phyloP scores from a whole-genome alignment of 352 stramenopile species.

The Pythium periplocum region DNA sequence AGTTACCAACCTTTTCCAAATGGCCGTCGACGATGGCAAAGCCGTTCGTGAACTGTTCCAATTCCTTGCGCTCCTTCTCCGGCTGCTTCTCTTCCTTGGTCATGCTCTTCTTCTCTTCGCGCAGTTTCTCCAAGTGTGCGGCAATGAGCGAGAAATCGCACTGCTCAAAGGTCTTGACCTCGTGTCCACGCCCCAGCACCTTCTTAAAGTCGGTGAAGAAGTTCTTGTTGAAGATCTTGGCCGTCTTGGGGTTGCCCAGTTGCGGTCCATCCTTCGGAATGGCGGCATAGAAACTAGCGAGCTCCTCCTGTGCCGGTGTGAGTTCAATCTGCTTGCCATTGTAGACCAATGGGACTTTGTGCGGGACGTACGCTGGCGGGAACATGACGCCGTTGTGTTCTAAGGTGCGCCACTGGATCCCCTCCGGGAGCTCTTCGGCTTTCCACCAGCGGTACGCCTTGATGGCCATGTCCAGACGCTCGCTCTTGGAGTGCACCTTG shows the following conservation, averaged over 20 bases:
- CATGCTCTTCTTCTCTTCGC: constrained; percentile 93
- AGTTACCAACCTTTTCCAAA: constrained; percentile 97
- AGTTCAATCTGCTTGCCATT: constrained; percentile 91
- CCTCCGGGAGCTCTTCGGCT: constrained; percentile 89
- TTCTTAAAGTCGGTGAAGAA: constrained; percentile 95
- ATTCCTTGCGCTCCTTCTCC: constrained; percentile 89
- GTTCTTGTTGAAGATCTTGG: constrained; percentile 99
- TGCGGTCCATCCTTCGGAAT: constrained; percentile 98
- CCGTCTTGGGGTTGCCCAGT: constrained; percentile 94
- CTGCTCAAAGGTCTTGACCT: constrained; percentile 95
- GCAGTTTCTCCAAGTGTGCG: constrained; percentile 88
- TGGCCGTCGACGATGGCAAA: constrained; percentile 97
- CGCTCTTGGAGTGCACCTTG: constrained; percentile 92
- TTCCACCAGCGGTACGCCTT: constrained; percentile 99
- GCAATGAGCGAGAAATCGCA: constrained; percentile 97
- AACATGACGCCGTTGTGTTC: constrained; percentile 99
- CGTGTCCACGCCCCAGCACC: constrained; percentile 90
- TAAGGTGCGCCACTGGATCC: constrained; percentile 98
- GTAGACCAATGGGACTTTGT: constrained; percentile 95
- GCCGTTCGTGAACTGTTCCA: constrained; percentile 91
- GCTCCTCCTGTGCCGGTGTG: constrained; percentile 92
- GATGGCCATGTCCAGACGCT: constrained; percentile 95
- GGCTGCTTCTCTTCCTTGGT: constrained; percentile 93
- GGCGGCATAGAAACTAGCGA: constrained; percentile 93
- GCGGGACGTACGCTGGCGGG: constrained; percentile 92